phyloP scores from a whole-genome alignment of 805 yeast species.

The Metschnikowia dekortorum region DNA sequence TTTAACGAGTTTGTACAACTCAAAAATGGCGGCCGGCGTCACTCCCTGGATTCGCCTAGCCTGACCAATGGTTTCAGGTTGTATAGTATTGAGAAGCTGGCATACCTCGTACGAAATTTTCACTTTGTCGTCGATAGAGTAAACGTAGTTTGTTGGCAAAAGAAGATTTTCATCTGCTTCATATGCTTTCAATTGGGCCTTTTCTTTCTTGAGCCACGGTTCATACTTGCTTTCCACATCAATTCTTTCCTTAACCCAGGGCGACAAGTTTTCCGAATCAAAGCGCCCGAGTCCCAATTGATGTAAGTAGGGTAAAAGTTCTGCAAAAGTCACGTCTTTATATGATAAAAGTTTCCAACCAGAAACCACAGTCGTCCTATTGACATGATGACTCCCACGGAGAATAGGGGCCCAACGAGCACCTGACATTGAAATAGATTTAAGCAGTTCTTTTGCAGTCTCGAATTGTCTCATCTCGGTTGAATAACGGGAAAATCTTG shows the following conservation, averaged over 20 bases:
- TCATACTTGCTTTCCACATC: slow-evolving; percentile 79
- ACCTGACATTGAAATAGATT: slow-evolving; percentile 45
- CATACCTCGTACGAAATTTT: slow-evolving; percentile 74
- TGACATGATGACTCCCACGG: slow-evolving; percentile 47
- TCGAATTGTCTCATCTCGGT: slow-evolving; percentile 45
- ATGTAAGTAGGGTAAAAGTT: slow-evolving; percentile 26
- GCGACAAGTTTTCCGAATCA: slow-evolving; percentile 22
- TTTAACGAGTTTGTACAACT: slow-evolving; percentile 56
- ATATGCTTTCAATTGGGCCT: slow-evolving; percentile 67
- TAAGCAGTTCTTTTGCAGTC: slow-evolving; percentile 43
- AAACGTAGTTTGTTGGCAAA: slow-evolving; percentile 68
- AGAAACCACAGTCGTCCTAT: slow-evolving; percentile 27
- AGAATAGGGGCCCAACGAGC: slow-evolving; percentile 56
- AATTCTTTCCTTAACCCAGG: slow-evolving; percentile 53
- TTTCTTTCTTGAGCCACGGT: slow-evolving; percentile 73
- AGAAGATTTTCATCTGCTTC: slow-evolving; percentile 73
- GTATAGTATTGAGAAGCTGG: slow-evolving; percentile 60
- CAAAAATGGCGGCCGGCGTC: slow-evolving; percentile 89
- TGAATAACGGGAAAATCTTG: slow-evolving; percentile 48
- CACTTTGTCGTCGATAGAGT: slow-evolving; percentile 45
- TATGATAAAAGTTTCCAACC: slow-evolving; percentile 74
- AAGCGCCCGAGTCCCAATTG: slow-evolving; percentile 17
- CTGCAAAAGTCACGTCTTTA: slow-evolving; percentile 35
- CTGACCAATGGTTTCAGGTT: slow-evolving; percentile 90
- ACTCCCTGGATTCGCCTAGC: slow-evolving; percentile 93